Percentiles rank a stretch among this genome's conserved stretches.
Conservation (phyloP, 805 yeast genomes). For the Candida morakotiae region DNA sequence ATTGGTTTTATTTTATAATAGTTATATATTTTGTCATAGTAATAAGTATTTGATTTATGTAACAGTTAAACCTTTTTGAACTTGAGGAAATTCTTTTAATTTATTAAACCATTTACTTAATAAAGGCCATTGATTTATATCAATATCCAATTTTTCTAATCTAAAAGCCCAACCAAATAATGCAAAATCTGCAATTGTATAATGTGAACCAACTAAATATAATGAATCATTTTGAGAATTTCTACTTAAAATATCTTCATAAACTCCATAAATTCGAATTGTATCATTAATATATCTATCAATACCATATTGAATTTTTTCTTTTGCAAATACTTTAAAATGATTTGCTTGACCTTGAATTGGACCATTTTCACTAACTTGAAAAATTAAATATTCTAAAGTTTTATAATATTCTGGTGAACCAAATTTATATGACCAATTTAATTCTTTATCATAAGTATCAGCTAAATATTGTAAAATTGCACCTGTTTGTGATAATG, state of each 20-base stretch:
- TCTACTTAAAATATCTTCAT: slow-evolving; percentile 45
- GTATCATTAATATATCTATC: slow-evolving; percentile 50
- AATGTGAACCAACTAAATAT: slow-evolving; percentile 56
- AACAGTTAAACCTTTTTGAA: slow-evolving; percentile 22
- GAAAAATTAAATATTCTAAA: slow-evolving; percentile 52
- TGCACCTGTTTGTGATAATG: slow-evolving; percentile 59
- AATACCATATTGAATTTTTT: slow-evolving; percentile 51
- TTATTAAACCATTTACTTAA: slow-evolving; percentile 38
- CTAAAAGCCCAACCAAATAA: slow-evolving; percentile 42
- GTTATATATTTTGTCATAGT: background rate
- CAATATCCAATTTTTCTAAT: slow-evolving; percentile 19
- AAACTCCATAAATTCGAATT: slow-evolving; percentile 49
- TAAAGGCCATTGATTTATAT: slow-evolving; percentile 35
- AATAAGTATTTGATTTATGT: too few species aligned
- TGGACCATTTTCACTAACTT: slow-evolving; percentile 51
- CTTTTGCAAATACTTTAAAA: slow-evolving; percentile 43
- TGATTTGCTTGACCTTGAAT: slow-evolving; percentile 59
- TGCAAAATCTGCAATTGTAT: slow-evolving; percentile 57
- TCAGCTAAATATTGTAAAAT: slow-evolving; percentile 57
- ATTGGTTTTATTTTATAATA: background rate
- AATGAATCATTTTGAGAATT: slow-evolving; percentile 38
- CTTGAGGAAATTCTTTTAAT: slow-evolving; percentile 27
- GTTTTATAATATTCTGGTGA: slow-evolving; percentile 47
- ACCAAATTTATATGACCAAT: slow-evolving; percentile 35
- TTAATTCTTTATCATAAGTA: slow-evolving; percentile 52